Evolutionary conservation across 495 filamentous ascomycete genomes (phyloP).

Genomic region (Chaetomium cochliodes): DNA sequence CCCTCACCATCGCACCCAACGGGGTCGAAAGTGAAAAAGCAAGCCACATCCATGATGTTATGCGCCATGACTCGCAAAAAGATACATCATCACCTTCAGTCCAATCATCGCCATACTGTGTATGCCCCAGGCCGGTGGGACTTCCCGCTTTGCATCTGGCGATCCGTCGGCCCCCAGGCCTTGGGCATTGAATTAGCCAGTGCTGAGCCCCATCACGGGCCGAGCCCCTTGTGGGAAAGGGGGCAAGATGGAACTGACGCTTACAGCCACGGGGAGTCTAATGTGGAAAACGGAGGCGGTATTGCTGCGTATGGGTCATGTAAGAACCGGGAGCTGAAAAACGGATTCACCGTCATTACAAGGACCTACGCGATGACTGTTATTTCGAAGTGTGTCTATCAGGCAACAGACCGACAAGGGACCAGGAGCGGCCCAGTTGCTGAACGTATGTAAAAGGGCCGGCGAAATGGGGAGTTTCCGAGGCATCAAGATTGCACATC

Average conservation of each 20-base stretch:
- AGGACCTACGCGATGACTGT: not conserved
- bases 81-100: not conserved
- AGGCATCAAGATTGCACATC: not conserved
- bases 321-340: not conserved
- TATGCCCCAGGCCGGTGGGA: conserved; percentile 2
- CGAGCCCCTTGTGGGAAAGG: conserved; percentile 10
- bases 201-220: conserved; percentile 7
- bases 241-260: conserved; percentile 4
- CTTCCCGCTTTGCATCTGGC: not conserved
- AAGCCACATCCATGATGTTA: not conserved
- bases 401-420: not conserved
- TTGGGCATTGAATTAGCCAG: not conserved
- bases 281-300: not conserved
- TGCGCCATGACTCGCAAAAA: conserved; percentile 14
- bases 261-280: not conserved
- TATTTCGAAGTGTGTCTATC: not conserved
- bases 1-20: not conserved
- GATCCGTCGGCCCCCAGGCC: not conserved
- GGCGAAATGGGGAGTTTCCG: not conserved
- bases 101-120: not conserved
- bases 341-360: not conserved
- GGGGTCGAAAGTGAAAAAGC: not conserved
- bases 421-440: not conserved
- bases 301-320: not conserved
- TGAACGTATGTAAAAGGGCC: not conserved